A percentile compares a stretch with the other conserved stretches of the same genome.
Evolutionary conservation across 331 rosid genomes (phyloP).

Genomic region (Dryas integrifolia): DNA sequence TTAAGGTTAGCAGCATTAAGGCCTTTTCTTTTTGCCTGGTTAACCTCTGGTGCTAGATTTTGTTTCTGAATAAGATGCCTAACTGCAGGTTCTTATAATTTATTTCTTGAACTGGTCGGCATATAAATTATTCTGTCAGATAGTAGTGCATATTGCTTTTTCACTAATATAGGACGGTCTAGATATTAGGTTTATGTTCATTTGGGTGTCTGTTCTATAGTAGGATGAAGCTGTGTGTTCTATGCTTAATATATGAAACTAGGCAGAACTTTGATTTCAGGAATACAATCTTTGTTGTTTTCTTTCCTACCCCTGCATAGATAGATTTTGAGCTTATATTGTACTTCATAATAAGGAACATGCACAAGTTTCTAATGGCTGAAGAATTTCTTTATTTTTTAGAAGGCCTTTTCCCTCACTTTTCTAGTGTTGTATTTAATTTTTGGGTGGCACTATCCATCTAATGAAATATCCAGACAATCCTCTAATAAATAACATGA

Average conservation of each 20-base stretch:
- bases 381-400: background rate
- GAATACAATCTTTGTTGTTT: background rate
- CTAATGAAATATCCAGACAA: constrained; percentile 23
- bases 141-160: constrained; percentile 1
- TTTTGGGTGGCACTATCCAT: constrained; percentile 26
- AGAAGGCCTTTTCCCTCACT: background rate
- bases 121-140: background rate
- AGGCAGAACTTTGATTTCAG: background rate
- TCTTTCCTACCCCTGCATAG: background rate
- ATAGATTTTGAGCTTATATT: background rate
- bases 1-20: constrained; percentile 58
- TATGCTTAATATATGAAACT: background rate
- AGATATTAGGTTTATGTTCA: constrained; percentile 4
- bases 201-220: background rate
- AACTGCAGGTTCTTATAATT: background rate
- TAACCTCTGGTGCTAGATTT: constrained; percentile 16
- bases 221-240: background rate
- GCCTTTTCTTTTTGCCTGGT: background rate
- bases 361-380: constrained; percentile 9
- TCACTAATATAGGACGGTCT: background rate
- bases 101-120: background rate
- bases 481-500: constrained; percentile 22
- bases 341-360: constrained; percentile 9
- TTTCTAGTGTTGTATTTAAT: constrained; percentile 4
- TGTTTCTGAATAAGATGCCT: constrained; percentile 18